Conservation (phyloP, 495 filamentous ascomycete species). For the Pseudoneurospora amorphoporcata region DNA sequence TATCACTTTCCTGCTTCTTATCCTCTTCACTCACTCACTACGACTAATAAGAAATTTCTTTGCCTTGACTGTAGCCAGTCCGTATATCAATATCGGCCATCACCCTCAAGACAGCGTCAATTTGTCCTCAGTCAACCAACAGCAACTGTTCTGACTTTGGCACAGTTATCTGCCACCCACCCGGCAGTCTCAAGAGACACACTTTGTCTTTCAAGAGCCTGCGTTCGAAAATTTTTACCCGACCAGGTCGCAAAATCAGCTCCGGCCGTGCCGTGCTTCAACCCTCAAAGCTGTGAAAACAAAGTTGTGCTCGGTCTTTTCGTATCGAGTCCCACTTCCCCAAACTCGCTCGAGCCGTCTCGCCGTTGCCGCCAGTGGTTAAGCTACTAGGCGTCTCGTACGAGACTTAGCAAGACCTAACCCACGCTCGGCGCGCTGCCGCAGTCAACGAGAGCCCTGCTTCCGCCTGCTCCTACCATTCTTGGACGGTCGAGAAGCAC, state of each 20-base stretch:
- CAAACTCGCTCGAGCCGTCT: constrained; percentile 2
- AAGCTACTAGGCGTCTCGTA: background rate
- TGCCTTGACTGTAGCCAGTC: constrained; percentile 11
- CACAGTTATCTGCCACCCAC: background rate
- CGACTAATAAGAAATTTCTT: constrained; percentile 13
- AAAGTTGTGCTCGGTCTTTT: background rate
- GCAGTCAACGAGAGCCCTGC: constrained; percentile 10
- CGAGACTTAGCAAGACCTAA: constrained; percentile 13
- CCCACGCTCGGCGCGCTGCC: constrained; percentile 11
- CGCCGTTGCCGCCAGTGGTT: background rate
- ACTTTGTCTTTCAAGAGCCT: background rate
- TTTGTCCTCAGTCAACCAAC: background rate
- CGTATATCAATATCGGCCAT: constrained; percentile 14
- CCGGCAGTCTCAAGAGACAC: background rate
- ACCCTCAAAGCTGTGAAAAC: background rate
- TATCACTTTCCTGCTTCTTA: constrained; percentile 7
- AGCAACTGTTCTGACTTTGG: background rate
- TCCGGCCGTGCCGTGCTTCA: constrained; percentile 1
- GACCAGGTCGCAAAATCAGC: background rate
- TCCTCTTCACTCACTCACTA: constrained; percentile 3
- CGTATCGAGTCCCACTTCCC: constrained; percentile 1
- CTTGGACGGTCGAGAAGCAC: background rate
- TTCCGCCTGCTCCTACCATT: background rate
- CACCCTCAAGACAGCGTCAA: background rate
- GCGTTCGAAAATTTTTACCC: background rate